Percentiles rank a stretch among this genome's conserved stretches.
Conservation (phyloP, 1,284 basidiomycete genomes). For the Austropuccinia psidii region DNA sequence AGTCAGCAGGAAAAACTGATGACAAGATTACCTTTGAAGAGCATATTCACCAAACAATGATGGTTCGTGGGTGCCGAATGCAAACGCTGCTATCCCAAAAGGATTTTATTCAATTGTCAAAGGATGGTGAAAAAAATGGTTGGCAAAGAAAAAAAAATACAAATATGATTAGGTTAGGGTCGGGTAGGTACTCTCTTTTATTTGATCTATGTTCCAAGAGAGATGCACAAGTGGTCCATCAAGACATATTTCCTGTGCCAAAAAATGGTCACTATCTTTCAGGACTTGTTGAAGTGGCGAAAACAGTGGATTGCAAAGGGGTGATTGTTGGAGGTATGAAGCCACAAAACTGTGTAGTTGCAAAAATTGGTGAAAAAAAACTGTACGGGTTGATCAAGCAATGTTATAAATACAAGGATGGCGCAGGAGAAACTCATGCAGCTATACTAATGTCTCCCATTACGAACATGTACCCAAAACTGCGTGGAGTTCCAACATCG, state of each 20-base stretch:
- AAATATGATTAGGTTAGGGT: neutral
- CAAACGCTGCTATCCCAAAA: neutral
- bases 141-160: neutral
- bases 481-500: neutral
- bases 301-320: neutral
- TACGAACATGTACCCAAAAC: neutral
- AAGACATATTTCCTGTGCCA: neutral
- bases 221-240: neutral
- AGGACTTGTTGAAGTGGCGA: neutral
- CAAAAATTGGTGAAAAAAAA: neutral
- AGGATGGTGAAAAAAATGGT: neutral
- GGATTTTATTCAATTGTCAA: neutral
- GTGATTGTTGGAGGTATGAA: neutral
- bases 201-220: neutral
- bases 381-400: neutral
- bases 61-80: neutral
- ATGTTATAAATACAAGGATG: neutral
- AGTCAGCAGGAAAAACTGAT: neutral
- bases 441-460: neutral
- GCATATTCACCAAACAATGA: neutral
- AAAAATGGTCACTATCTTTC: neutral
- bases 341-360: neutral
- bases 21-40: neutral
- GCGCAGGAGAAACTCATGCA: neutral
- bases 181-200: neutral